Conservation (phyloP, 306 rosid genomes). For the Cicer arietinum region DNA sequence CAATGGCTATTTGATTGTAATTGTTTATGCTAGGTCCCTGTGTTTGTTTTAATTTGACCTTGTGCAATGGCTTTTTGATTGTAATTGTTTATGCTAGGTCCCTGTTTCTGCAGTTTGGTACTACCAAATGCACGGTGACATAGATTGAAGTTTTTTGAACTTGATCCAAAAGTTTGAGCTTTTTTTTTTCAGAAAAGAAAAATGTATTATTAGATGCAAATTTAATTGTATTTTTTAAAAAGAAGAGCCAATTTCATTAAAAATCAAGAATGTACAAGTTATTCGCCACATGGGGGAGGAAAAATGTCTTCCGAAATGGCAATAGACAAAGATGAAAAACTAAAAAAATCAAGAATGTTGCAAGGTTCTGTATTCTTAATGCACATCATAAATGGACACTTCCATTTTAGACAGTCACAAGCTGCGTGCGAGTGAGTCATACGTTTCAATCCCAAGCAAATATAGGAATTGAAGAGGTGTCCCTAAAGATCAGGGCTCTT, state of each 20-base stretch:
- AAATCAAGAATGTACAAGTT: background rate
- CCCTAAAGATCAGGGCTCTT: background rate
- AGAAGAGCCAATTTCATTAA: background rate
- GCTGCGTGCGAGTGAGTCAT: too few species aligned
- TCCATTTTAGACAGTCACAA: too few species aligned
- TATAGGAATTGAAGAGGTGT: background rate
- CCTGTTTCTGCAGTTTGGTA: background rate
- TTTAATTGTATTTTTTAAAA: background rate
- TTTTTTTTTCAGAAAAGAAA: background rate
- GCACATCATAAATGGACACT: too few species aligned
- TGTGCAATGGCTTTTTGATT: background rate
- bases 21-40: conserved; percentile 2
- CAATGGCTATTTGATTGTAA: conserved; percentile 9
- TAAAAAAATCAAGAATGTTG: too few species aligned
- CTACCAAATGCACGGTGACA: conserved; percentile 1
- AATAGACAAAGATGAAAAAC: background rate
- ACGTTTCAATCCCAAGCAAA: background rate
- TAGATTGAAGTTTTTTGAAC: conserved; percentile 1
- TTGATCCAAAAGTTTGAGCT: conserved; percentile 14
- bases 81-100: conserved; percentile 17
- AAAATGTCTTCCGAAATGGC: background rate
- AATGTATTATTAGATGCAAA: background rate
- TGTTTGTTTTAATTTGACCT: background rate
- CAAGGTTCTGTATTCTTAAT: too few species aligned
- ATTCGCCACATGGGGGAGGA: background rate